A percentile compares a stretch with the other conserved stretches of the same genome.
phyloP scores from a whole-genome alignment of 805 yeast genomes.

The Kuraishia ogatae region DNA sequence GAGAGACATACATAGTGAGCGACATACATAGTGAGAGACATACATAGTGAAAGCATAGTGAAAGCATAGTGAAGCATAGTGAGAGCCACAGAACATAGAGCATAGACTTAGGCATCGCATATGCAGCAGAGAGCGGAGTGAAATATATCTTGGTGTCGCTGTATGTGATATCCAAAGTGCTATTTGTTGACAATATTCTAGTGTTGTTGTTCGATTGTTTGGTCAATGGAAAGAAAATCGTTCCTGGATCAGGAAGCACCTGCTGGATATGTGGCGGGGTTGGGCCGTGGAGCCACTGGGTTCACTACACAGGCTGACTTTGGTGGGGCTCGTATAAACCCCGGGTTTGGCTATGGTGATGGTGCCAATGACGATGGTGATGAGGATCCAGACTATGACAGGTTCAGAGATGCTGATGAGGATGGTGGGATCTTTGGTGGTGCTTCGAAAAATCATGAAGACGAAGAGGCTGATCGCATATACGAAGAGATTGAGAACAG shows the following conservation, averaged over 20 bases:
- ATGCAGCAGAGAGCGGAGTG: background rate
- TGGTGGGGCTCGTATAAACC: slow-evolving; percentile 33
- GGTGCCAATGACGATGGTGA: slow-evolving; percentile 23
- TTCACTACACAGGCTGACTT: slow-evolving; percentile 80
- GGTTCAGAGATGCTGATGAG: slow-evolving; percentile 19
- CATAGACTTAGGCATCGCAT: background rate
- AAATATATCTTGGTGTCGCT: background rate
- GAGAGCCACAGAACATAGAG: background rate
- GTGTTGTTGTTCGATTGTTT: background rate
- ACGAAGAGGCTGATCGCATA: slow-evolving; percentile 69
- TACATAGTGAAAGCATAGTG: no score
- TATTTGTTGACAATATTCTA: background rate
- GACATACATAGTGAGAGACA: background rate
- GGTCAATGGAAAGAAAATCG: slow-evolving; percentile 39
- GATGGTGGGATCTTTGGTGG: slow-evolving; percentile 17
- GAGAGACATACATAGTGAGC: background rate
- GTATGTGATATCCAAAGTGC: background rate
- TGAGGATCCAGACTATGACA: slow-evolving; percentile 20
- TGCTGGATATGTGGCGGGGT: slow-evolving; percentile 81
- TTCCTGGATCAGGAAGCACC: slow-evolving; percentile 87
- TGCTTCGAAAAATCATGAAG: slow-evolving; percentile 35
- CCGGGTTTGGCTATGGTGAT: slow-evolving; percentile 16
- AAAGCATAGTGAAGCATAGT: background rate
- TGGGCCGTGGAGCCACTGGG: slow-evolving; percentile 94
- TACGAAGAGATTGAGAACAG: slow-evolving; percentile 62